Base-by-base conservation (phyloP, 2,329 filamentous ascomycete genomes). In the Penicillium sp. region DNA sequence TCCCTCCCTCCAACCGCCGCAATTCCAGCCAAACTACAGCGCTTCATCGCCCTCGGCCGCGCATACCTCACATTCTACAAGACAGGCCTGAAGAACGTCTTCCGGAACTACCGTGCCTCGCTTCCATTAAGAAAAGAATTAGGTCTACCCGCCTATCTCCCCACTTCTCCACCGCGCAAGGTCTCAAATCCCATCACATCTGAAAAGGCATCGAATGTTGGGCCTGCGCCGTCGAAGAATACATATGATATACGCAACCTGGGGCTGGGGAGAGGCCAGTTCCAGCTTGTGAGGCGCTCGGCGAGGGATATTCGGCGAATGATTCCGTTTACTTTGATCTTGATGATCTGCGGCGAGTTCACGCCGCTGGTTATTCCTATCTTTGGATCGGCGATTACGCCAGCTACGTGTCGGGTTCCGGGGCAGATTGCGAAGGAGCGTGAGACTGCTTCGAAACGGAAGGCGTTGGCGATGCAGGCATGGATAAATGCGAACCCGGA, bases 51-150 rank as follows among this genome's bases (percentile, higher is more conserved):
- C 44, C 77, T 88, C 27, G 93, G 91, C 61, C 89, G 89, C 72
- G 86, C 89, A 51, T 96, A 96, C 75, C 74, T 89, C 10, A 75
- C 76, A 35, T 98, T 98, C 83, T 98, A 97, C 85, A 96, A 95
- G 77, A 83, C 85, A 1, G 93, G 93, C 19, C 76, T 96, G 31
- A 87, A 87, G 69, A 86, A 89, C 66, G 87, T 96, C 51, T 87
- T 86, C 72, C 77, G 80, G 58, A 96, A 96, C 63, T 80, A 81
- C 63, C 63, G 74, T 69, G 66, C 68, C 54, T 65, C 74, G 31
- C 26, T 76, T 53, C 61, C 71, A 60, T 54, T 73, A 49, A 59
- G 72, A 47, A 55, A 72, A 65, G 31, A 68, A 63, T 57, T 73
- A 46, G 63, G 71, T 49, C 44, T 76, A 46, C 58, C 67, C 21